Evolutionary conservation across 371 early-diverging fungal genomes (phyloP), one percentile per base, ranked within the genome.

Genomic region (Mucor lusitanicus): DNA sequence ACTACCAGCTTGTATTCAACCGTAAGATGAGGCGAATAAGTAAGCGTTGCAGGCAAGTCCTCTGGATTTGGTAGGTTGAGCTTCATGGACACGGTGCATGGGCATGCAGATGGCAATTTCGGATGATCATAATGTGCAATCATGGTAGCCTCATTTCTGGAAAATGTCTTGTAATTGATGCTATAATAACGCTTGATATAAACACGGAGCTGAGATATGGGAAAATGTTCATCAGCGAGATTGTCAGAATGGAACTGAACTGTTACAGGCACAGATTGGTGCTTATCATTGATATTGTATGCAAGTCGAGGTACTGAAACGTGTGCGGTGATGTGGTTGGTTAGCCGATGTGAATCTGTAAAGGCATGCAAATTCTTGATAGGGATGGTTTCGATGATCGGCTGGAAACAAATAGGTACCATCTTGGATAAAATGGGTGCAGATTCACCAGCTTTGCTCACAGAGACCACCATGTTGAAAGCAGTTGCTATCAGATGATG

Each of bases 121-220:
- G 68, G 59, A 25, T 64, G 46, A 30, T 60, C 58, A 12, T 32
- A 48, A 42, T 64, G 48, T 8, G 68, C 58, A 27, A 72, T 40
- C 21, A 68, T 61, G 6, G 64, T 58, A 4, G 65, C 58, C 37
- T 72, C 72, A 44, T 30, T 68, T 42, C 72, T 62, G 32, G 73
- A 73, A 37, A 73, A 76, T 1, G 73, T 68, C 27, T 73, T 70
- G 30, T 76, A 70, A 37, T 60, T 62, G 39, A 76, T 76, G 27
- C 59, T 64, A 27, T 73, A 68, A 35, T 64, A 65, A 3, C 73
- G 63, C 28, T 76, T 76, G 23, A 76, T 56, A 35, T 67, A 65
- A 12, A 68, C 66, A n/a, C 65, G 70, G 9, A 76, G 40, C 9
- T 63, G 55, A 32, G 67, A 64, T 21, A 70, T 6, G 5, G 63